Evolutionary conservation across 495 filamentous ascomycete genomes (phyloP), one percentile per base, ranked within the genome.

Genomic region (Neurospora africana): DNA sequence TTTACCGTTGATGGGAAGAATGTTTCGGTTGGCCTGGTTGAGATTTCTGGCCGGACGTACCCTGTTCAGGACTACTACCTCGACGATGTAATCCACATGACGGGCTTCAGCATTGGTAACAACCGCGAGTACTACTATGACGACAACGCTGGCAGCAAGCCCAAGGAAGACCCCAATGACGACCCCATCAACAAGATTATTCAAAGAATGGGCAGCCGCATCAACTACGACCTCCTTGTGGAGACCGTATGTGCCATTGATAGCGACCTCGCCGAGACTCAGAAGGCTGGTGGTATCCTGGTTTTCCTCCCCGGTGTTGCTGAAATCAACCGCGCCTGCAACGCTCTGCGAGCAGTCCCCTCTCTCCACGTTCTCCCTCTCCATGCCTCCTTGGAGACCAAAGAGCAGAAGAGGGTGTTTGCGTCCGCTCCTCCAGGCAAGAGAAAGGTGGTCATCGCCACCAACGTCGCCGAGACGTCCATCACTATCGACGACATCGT

Each of bases 401-500:
- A 85, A 19, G 94, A 98, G 71, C 95, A 99, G 79, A 89, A 90
- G 21, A 88, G 89, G 61, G 95, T 99, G 5, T 99, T 99, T 79
- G 85, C 87, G 19, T 86, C 83, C 35, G 84, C 95, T 1, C 94
- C 95, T 0, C 79, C 79, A 27, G 94, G 93, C 2, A 93, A 91
- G 81, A 85, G 95, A 30, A 99, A 99, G 82, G 89, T 99, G 44
- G 91, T 99, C 30, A 92, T 92, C 13, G 91, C 95, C 1, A 99
- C 95, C 19, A 99, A 99, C 75, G 95, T 99, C 19, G 95, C 95
- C 3, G 95, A 99, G 79, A 99, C 95, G 0, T 98, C 95, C 11
- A 98, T 99, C 73, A 99, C 95, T 0, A 99, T 99, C 69, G 92
- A 95, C 72, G 95, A 99, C 76, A 91, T 98, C 40, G 94, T 98